Conservation (phyloP, 331 rosid genomes). For the Erythrophleum ivorense region DNA sequence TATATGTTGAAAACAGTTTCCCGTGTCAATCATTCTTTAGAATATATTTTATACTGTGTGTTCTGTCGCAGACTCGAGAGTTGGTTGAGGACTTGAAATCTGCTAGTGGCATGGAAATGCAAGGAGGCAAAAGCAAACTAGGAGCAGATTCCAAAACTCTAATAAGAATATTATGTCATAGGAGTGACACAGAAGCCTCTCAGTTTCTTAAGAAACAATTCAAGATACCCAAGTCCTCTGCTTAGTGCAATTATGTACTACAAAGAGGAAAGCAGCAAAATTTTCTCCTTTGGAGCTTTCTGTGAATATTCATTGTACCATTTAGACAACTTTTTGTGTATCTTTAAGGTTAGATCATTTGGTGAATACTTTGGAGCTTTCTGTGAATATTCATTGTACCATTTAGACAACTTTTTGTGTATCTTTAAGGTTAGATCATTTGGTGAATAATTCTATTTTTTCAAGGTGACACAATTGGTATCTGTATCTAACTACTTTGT, state of each 20-base stretch:
- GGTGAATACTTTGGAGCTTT: constrained; percentile 41
- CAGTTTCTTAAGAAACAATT: constrained; percentile 93
- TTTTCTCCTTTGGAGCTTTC: constrained; percentile 35
- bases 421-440: constrained; percentile 32
- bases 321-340: background rate
- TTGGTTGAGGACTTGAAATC: constrained; percentile 89
- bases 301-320: constrained; percentile 50
- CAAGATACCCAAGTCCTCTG: constrained; percentile 87
- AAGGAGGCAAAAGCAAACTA: constrained; percentile 74
- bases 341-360: constrained; percentile 34
- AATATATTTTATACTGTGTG: constrained; percentile 10
- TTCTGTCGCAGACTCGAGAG: constrained; percentile 79
- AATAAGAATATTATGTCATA: constrained; percentile 83
- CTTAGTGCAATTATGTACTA: constrained; percentile 47
- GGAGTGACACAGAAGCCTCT: constrained; percentile 89
- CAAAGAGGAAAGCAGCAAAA: constrained; percentile 25
- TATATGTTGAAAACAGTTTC: constrained; percentile 19
- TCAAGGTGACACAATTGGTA: constrained; percentile 22
- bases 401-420: background rate
- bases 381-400: constrained; percentile 49
- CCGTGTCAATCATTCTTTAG: constrained; percentile 5
- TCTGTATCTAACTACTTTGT: background rate
- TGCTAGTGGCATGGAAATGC: constrained; percentile 64
- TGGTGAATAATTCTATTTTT: constrained; percentile 34
- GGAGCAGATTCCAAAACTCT: constrained; percentile 91